A percentile compares a stretch with the other conserved stretches of the same genome.
Evolutionary conservation across 805 yeast species (phyloP).

Genomic region (Wickerhamiella occidentalis): DNA sequence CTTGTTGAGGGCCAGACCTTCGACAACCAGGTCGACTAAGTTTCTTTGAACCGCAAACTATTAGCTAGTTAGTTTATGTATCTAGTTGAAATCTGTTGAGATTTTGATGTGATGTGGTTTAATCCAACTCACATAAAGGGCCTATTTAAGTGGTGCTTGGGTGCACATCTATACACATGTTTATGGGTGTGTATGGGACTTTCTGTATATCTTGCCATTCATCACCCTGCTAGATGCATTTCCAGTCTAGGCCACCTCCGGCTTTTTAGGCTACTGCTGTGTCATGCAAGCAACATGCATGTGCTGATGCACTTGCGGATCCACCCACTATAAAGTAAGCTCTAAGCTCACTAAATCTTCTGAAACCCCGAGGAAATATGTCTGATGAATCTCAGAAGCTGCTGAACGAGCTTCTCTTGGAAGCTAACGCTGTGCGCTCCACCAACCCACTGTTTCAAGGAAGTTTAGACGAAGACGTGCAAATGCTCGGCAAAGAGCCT

Average conservation of each 20-base stretch:
- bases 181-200: no score
- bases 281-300: not conserved
- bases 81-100: not conserved
- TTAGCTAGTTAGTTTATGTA: not conserved
- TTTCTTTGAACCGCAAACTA: not conserved
- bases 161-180: no score
- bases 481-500: constrained; percentile 15
- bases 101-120: no score
- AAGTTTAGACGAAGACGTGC: not conserved
- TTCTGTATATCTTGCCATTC: no score
- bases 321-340: not conserved
- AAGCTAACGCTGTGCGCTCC: not conserved
- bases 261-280: not conserved
- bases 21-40: constrained; percentile 48
- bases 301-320: not conserved
- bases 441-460: not conserved
- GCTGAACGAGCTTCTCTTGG: not conserved
- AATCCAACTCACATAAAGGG: no score
- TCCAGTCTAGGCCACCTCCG: no score
- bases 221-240: no score
- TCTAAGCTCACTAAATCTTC: no score
- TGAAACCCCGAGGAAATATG: no score
- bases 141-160: no score
- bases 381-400: not conserved
- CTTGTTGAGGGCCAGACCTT: constrained; percentile 83